Evolutionary conservation across 2,329 filamentous ascomycete species (phyloP), one percentile per base, ranked within the genome.

Genomic region (Albifimbria verrucaria): DNA sequence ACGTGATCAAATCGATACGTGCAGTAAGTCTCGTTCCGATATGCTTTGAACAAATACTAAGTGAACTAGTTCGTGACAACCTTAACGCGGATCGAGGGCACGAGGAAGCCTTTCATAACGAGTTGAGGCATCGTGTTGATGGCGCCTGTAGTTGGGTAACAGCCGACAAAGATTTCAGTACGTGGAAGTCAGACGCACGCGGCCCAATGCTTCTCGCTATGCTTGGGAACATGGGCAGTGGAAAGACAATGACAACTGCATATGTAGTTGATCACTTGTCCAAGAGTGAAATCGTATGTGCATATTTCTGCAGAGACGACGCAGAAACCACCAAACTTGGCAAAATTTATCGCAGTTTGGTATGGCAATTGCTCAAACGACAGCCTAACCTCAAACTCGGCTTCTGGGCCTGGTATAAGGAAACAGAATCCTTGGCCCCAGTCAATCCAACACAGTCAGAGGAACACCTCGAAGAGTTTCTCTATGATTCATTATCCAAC

Each of bases 191-290:
- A 24, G 44, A 49, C 11, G 49, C 51, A 3, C 49, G 50, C 18
- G 41, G 46, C 4, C 21, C 47, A 18, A 46, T 21, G 9, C 25
- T 53, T n/a, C 36, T 50, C 10, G 52, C 24, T 41, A 41, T 53
- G 42, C 43, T 53, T 2, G 52, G 52, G 22, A 48, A 53, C 28
- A 50, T 53, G 52, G 52, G 52, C 24, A 50, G 47, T 18, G 52
- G 52, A 7, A 50, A 53, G 25, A 53, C 51, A 12, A 53, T 50
- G 28, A 53, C 52, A 17, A 53, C 52, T 10, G 47, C 52, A 11
- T 53, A 45, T 32, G 48, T 53, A 17, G 52, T 49, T 7, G 52
- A 53, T 42, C 25, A 28, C n/a, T 10, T 49, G 21, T 32, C 52
- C 10, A 26, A 45, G 25, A 26, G 22, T 12, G 24, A 45, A 15